A percentile compares a stretch with the other conserved stretches of the same genome.
Conservation (phyloP, 2,329 filamentous ascomycete genomes). For the Allantophomopsis cytisporea region DNA sequence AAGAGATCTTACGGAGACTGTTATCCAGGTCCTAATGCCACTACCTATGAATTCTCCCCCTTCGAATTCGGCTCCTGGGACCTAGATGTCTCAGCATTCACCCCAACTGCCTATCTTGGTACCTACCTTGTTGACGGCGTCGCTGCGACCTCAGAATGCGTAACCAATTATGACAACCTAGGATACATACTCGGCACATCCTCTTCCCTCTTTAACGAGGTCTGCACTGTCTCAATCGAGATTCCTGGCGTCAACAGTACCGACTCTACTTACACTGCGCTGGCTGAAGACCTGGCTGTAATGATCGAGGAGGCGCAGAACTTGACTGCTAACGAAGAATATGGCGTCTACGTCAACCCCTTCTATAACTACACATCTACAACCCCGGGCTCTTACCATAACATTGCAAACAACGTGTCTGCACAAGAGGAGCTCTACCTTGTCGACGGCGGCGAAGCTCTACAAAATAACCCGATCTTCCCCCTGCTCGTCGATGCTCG, state of each 20-base stretch:
- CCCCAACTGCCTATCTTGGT: constrained; percentile 43
- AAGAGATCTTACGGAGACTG: constrained; percentile 23
- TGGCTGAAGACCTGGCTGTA: constrained; percentile 12
- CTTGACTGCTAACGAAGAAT: constrained; percentile 15
- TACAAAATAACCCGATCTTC: constrained; percentile 37
- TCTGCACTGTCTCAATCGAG: constrained; percentile 12
- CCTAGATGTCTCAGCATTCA: constrained; percentile 43
- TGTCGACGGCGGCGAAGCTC: constrained; percentile 33
- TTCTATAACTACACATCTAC: constrained; percentile 32
- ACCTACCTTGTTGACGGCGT: constrained; percentile 39
- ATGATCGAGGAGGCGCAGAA: constrained; percentile 18
- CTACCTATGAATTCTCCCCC: constrained; percentile 51
- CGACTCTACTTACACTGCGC: constrained; percentile 2
- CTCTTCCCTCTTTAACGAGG: constrained; percentile 21
- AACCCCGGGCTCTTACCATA: constrained; percentile 10
- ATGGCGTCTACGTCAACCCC: constrained; percentile 45
- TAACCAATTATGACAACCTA: constrained; percentile 25
- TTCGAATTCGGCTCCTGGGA: constrained; percentile 57
- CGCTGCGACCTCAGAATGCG: constrained; percentile 18
- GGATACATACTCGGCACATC: constrained; percentile 27
- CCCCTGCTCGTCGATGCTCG: constrained; percentile 35
- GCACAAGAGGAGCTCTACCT: constrained; percentile 25
- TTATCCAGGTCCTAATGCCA: constrained; percentile 30
- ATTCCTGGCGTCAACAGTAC: constrained; percentile 8
- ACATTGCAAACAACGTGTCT: constrained; percentile 24